Evolutionary conservation across 805 yeast genomes (phyloP).

Genomic region (Metschnikowia cerradonensis): DNA sequence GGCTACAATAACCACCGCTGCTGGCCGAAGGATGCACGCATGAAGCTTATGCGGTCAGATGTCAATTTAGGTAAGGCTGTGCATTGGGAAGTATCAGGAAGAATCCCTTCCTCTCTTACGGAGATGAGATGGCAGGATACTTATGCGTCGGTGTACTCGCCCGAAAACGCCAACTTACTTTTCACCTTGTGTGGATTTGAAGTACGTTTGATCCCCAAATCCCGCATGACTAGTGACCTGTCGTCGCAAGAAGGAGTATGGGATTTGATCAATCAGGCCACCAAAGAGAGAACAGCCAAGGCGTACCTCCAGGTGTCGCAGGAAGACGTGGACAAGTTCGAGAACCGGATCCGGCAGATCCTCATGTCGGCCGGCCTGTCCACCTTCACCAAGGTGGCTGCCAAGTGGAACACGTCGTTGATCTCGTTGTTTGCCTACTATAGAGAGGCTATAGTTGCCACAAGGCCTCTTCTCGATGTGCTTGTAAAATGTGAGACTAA

Average conservation of each 20-base stretch:
- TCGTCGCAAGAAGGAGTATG: slow-evolving; percentile 81
- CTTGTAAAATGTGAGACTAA: slow-evolving; percentile 89
- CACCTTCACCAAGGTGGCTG: slow-evolving; percentile 89
- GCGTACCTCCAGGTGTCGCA: slow-evolving; percentile 82
- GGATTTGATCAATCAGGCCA: slow-evolving; percentile 68
- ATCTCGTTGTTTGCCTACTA: slow-evolving; percentile 83
- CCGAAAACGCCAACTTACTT: slow-evolving; percentile 82
- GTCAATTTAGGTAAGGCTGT: slow-evolving; percentile 90
- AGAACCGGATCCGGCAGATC: slow-evolving; percentile 80
- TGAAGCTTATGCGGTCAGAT: slow-evolving; percentile 87
- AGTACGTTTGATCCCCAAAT: slow-evolving; percentile 77
- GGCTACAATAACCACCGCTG: slow-evolving; percentile 86
- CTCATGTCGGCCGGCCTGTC: slow-evolving; percentile 95
- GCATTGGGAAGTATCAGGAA: slow-evolving; percentile 80
- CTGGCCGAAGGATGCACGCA: slow-evolving; percentile 92
- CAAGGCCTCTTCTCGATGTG: slow-evolving; percentile 71
- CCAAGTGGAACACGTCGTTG: slow-evolving; percentile 93
- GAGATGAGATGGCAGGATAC: slow-evolving; percentile 75
- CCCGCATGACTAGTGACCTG: slow-evolving; percentile 49
- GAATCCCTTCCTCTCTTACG: slow-evolving; percentile 75
- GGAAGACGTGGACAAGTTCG: slow-evolving; percentile 74
- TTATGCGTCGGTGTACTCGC: slow-evolving; percentile 82
- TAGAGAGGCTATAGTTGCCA: slow-evolving; percentile 87
- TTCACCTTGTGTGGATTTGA: slow-evolving; percentile 96
- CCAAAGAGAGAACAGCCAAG: slow-evolving; percentile 84